Conservation (phyloP, 2,329 filamentous ascomycete genomes). For the Pochonia chlamydosporia region DNA sequence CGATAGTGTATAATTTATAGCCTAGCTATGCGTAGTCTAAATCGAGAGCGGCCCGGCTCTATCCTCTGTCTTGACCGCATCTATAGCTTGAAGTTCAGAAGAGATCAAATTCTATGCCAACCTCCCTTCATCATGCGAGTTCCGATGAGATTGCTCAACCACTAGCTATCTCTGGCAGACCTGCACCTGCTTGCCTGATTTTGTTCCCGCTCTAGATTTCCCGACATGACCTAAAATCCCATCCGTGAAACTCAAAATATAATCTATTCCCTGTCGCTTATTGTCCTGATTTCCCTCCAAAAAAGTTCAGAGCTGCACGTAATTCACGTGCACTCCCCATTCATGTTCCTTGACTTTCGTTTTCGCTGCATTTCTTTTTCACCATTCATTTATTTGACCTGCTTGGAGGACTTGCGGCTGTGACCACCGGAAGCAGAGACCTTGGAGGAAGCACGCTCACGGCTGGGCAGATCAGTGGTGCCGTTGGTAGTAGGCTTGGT, state of each 20-base stretch:
- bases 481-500: constrained; percentile 10
- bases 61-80: constrained; percentile 3
- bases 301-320: not conserved
- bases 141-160: not conserved
- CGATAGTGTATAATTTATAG: not conserved
- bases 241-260: not conserved
- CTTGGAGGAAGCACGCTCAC: constrained; percentile 24
- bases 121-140: not conserved
- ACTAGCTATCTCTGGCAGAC: not conserved
- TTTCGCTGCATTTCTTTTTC: not conserved
- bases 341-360: not conserved
- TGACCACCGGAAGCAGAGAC: constrained; percentile 22
- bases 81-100: not conserved
- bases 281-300: not conserved
- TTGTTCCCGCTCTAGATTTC: not conserved
- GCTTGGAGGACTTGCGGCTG: constrained; percentile 27
- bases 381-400: constrained; percentile 21
- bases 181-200: not conserved
- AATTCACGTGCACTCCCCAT: not conserved
- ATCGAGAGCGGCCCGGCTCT: not conserved
- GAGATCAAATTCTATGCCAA: constrained; percentile 6
- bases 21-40: constrained; percentile 2
- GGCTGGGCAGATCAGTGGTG: constrained; percentile 28
- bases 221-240: not conserved
- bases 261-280: not conserved